These are phyloP conservation scores for Diversispora eburnea DNA, from an alignment of 192 early-diverging fungal genomes.

Conservation along the genomic window DNA sequence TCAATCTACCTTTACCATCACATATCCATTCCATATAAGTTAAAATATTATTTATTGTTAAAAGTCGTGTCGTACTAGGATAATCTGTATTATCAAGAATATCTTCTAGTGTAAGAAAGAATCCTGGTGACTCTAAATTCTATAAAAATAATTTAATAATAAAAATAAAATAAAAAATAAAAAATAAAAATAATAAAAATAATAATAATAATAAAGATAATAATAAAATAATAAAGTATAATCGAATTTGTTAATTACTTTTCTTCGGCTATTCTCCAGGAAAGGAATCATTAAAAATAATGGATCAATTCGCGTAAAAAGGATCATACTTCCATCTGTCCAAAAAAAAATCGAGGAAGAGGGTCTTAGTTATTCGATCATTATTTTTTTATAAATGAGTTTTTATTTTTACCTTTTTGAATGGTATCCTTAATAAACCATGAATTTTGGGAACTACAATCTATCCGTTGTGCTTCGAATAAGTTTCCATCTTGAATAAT, in stretches of 20 bases:
- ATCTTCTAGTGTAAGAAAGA: slow-evolving; percentile 34
- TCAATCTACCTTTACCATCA: slow-evolving; percentile 29
- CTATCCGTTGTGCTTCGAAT: slow-evolving; percentile 39
- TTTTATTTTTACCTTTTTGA: slow-evolving; percentile 35
- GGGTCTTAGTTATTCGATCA: not conserved
- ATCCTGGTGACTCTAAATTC: slow-evolving; percentile 34
- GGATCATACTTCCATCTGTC: slow-evolving; percentile 42
- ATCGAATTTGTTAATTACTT: slow-evolving; percentile 16
- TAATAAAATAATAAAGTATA: not conserved
- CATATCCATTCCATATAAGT: slow-evolving; percentile 32
- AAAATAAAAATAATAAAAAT: too few species aligned
- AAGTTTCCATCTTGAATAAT: slow-evolving; percentile 40
- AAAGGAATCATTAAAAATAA: slow-evolving; percentile 45
- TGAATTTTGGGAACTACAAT: slow-evolving; percentile 37
- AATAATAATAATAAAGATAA: not conserved
- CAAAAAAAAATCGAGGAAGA: not conserved
- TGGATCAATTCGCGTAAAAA: slow-evolving; percentile 45
- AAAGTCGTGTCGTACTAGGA: slow-evolving; percentile 36
- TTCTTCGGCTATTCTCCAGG: slow-evolving; percentile 39
- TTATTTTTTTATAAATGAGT: not conserved
- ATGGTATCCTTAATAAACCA: slow-evolving; percentile 46
- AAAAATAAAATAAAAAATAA: too few species aligned
- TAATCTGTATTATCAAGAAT: slow-evolving; percentile 42
- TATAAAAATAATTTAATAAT: not conserved
- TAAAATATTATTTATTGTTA: slow-evolving; percentile 27